Conservation (phyloP, 352 stramenopile genomes). For the Pythium rhizo-oryzae region DNA sequence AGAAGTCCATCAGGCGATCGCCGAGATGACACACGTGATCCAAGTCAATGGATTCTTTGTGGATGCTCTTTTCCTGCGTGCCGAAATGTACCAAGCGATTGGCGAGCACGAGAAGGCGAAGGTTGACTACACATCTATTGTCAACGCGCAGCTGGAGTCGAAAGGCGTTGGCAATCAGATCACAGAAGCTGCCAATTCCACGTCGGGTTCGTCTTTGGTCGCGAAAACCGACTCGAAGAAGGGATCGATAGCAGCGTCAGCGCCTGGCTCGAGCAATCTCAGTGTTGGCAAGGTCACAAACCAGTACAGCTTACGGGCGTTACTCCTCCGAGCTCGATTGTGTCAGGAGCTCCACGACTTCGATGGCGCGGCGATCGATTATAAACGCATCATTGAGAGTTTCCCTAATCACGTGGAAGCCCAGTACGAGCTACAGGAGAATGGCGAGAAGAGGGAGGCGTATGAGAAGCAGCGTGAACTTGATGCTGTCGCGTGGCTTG, state of each 20-base stretch:
- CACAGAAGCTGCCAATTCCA: background rate
- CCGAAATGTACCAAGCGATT: constrained; percentile 50
- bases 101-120: constrained; percentile 43
- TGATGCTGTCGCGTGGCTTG: constrained; percentile 54
- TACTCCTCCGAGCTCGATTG: constrained; percentile 60
- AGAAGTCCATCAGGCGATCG: constrained; percentile 45
- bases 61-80: constrained; percentile 68
- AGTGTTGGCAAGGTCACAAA: constrained; percentile 43
- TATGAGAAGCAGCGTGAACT: constrained; percentile 46
- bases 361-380: constrained; percentile 64
- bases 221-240: background rate
- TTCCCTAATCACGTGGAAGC: constrained; percentile 79
- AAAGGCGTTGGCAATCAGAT: constrained; percentile 13
- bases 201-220: background rate
- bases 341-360: constrained; percentile 49
- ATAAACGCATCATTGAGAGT: constrained; percentile 57
- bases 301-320: constrained; percentile 51
- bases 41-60: constrained; percentile 71
- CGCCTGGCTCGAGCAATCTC: background rate
- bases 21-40: constrained; percentile 58
- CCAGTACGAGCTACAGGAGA: constrained; percentile 72
- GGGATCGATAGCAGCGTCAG: background rate
- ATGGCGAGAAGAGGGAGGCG: constrained; percentile 38
- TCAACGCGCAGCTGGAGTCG: constrained; percentile 66
- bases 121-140: constrained; percentile 69